A percentile compares a stretch with the other conserved stretches of the same genome.
These are phyloP conservation scores for Leccinum arenicola DNA, from an alignment of 768 basidiomycete species.

Conservation along the genomic window DNA sequence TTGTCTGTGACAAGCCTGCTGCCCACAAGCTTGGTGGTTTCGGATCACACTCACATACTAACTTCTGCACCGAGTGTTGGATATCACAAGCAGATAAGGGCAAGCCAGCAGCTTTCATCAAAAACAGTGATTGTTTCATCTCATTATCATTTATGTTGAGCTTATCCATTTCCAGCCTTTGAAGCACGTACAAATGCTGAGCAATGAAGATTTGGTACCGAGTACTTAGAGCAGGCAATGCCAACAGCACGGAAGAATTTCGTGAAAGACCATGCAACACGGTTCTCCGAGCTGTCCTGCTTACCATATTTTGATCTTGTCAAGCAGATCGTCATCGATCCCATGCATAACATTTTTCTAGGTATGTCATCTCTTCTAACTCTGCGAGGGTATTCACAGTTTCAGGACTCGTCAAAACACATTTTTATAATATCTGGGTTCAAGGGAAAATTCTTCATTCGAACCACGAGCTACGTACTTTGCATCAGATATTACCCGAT, in stretches of 20 bases:
- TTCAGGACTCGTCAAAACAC: slow-evolving; percentile 4
- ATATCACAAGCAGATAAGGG: background rate
- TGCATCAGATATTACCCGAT: slow-evolving; percentile 1
- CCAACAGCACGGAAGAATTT: background rate
- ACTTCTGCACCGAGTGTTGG: background rate
- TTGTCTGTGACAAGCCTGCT: background rate
- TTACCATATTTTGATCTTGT: background rate
- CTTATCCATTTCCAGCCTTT: no score
- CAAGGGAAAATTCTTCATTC: slow-evolving; percentile 17
- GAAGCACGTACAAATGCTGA: background rate
- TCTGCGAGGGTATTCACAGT: no score
- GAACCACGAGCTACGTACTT: background rate
- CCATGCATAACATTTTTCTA: background rate
- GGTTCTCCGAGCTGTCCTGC: background rate
- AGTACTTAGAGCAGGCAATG: background rate
- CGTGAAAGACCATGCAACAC: background rate
- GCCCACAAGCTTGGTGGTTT: background rate
- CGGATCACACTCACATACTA: background rate
- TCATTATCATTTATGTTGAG: no score
- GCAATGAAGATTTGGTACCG: background rate
- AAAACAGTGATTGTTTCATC: no score
- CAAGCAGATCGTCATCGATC: background rate
- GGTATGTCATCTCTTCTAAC: background rate
- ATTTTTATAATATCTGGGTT: slow-evolving; percentile 30
- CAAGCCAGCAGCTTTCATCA: background rate